These are phyloP conservation scores for Pisolithus marmoratus DNA, from an alignment of 768 basidiomycete genomes.

Conservation along the genomic window DNA sequence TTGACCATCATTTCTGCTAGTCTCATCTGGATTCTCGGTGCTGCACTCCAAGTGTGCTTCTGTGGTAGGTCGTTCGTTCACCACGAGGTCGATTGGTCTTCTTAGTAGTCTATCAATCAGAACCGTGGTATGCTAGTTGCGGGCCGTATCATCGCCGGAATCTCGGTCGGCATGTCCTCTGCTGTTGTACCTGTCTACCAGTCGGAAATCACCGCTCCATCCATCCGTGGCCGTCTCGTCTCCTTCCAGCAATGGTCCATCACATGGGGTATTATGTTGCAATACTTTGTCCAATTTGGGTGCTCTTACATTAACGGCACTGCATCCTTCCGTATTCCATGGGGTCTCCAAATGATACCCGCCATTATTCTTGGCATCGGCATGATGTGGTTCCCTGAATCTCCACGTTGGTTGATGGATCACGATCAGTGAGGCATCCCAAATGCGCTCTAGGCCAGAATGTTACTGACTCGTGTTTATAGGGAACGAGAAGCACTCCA, in stretches of 20 bases:
- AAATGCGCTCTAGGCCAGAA: neutral
- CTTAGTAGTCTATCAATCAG: conserved; percentile 22
- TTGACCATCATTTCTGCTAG: conserved; percentile 62
- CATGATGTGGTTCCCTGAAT: conserved; percentile 65
- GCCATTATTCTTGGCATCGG: conserved; percentile 63
- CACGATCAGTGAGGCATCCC: conserved; percentile 37
- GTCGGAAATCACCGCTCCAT: conserved; percentile 65
- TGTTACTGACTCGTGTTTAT: neutral
- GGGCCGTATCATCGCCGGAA: conserved; percentile 62
- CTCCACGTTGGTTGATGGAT: conserved; percentile 69
- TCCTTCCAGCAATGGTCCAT: conserved; percentile 78
- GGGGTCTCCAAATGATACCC: conserved; percentile 77
- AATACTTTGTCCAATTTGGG: conserved; percentile 72
- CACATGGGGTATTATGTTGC: conserved; percentile 73
- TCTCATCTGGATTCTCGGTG: conserved; percentile 67
- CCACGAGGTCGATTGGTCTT: neutral
- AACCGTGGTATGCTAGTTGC: conserved; percentile 72
- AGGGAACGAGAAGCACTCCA: conserved; percentile 55
- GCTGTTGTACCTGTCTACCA: conserved; percentile 71
- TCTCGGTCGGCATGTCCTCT: conserved; percentile 62
- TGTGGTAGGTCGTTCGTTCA: conserved; percentile 24
- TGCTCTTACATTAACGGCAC: conserved; percentile 61
- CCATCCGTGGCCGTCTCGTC: conserved; percentile 70
- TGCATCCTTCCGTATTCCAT: conserved; percentile 76
- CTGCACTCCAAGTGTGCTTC: conserved; percentile 64